Percentiles rank a stretch among this genome's conserved stretches.
These are phyloP conservation scores for Tricholoma flavovirens DNA, from an alignment of 768 basidiomycete species.

Conservation along the genomic window DNA sequence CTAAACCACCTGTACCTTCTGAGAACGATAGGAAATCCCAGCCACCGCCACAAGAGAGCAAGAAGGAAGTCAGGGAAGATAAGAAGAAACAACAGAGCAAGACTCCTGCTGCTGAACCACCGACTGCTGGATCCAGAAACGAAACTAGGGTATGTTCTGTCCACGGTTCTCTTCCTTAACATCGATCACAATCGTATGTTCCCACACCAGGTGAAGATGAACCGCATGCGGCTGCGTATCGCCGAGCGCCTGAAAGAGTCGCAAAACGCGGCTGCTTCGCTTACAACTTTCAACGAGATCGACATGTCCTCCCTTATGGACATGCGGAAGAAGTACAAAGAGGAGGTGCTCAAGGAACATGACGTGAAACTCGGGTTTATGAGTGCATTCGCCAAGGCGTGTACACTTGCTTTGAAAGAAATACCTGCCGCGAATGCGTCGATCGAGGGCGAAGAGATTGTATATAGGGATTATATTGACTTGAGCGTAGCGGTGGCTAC, in stretches of 20 bases:
- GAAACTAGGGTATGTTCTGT: conserved; percentile 71
- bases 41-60: conserved; percentile 22
- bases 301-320: conserved; percentile 97
- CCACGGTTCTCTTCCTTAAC: not conserved
- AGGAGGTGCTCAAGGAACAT: conserved; percentile 80
- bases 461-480: conserved; percentile 90
- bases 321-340: conserved; percentile 93
- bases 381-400: conserved; percentile 92
- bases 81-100: conserved; percentile 24
- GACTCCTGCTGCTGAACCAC: conserved; percentile 22
- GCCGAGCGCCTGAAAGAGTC: conserved; percentile 97
- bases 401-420: conserved; percentile 77
- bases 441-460: conserved; percentile 91
- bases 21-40: conserved; percentile 25
- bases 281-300: conserved; percentile 99
- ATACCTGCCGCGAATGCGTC: conserved; percentile 92
- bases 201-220: conserved; percentile 86
- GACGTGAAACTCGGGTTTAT: conserved; percentile 98
- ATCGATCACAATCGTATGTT: not conserved
- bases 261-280: conserved; percentile 91
- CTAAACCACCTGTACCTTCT: conserved; percentile 40
- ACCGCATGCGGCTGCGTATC: conserved; percentile 95
- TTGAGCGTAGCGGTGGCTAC: conserved; percentile 95
- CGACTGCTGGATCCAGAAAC: conserved; percentile 48
- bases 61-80: conserved; percentile 30